Percentiles rank a stretch among this genome's conserved stretches.
Evolutionary conservation across 148 eudicot genomes (phyloP).

Genomic region (Chenopodium berlandieri): DNA sequence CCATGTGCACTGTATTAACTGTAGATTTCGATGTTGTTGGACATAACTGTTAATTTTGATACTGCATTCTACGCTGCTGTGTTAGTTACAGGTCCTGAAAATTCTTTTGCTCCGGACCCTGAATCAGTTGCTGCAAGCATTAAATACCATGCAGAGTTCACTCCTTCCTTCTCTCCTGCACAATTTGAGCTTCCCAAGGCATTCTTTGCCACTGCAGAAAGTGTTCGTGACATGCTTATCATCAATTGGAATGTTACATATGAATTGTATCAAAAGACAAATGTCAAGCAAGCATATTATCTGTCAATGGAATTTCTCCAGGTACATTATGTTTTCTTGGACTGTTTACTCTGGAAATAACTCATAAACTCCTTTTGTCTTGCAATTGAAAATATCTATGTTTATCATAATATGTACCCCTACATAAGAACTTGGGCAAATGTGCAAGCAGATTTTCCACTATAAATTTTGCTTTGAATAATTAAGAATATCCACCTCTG

Average conservation of each 20-base stretch:
- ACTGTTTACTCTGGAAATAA: neutral
- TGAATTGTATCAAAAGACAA: conserved; percentile 67
- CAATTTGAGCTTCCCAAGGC: conserved; percentile 77
- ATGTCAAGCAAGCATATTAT: conserved; percentile 93
- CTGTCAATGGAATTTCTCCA: conserved; percentile 94
- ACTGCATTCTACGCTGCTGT: neutral
- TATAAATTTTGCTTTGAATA: neutral
- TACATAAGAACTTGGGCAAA: neutral
- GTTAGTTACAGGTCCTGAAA: neutral
- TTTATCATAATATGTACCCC: neutral
- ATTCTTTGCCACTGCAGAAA: conserved; percentile 87
- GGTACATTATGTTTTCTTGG: conserved; percentile 41
- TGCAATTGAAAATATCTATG: neutral
- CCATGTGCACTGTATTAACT: neutral
- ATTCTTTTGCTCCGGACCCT: conserved; percentile 23
- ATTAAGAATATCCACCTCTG: neutral
- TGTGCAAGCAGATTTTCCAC: neutral
- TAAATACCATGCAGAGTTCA: conserved; percentile 83
- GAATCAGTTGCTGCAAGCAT: conserved; percentile 49
- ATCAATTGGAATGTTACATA: conserved; percentile 89
- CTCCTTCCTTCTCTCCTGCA: conserved; percentile 77
- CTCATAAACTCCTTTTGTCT: neutral
- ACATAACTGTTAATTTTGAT: neutral
- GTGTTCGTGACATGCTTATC: conserved; percentile 80
- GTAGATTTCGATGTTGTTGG: neutral